Conservation (phyloP, 495 filamentous ascomycete genomes). For the Physcia stellaris region DNA sequence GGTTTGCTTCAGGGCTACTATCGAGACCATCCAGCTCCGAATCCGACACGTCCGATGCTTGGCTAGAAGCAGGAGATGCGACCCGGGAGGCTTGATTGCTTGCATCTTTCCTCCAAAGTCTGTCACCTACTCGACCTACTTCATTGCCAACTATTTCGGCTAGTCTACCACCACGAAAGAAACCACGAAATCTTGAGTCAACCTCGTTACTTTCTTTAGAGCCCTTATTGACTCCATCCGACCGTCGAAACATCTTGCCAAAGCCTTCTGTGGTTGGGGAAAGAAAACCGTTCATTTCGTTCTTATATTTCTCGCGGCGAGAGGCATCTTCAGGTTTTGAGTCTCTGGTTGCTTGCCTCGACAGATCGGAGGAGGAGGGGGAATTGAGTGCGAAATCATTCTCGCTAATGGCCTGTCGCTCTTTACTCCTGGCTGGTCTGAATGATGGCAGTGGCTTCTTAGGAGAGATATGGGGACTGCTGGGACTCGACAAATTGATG, state of each 20-base stretch:
- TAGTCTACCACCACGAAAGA: constrained; percentile 42
- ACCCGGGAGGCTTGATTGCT: constrained; percentile 20
- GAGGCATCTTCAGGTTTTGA: background rate
- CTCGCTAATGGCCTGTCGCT: constrained; percentile 6
- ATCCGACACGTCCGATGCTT: constrained; percentile 30
- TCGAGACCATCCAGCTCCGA: constrained; percentile 22
- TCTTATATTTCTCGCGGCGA: constrained; percentile 1
- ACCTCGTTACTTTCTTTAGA: constrained; percentile 13
- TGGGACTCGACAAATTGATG: constrained; percentile 38
- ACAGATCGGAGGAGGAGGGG: constrained; percentile 1
- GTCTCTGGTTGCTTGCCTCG: constrained; percentile 2
- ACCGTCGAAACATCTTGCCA: constrained; percentile 3
- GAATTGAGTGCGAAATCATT: constrained; percentile 8
- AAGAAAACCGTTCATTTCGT: constrained; percentile 7
- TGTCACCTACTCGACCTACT: constrained; percentile 42
- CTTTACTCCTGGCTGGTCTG: constrained; percentile 27
- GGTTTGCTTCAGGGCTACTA: constrained; percentile 19
- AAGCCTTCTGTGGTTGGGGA: constrained; percentile 8
- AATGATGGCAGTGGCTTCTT: constrained; percentile 31
- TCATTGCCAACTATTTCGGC: constrained; percentile 41
- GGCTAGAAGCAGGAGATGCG: constrained; percentile 26
- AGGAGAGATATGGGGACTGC: constrained; percentile 39
- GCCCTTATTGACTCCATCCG: constrained; percentile 9
- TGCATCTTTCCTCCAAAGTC: constrained; percentile 40
- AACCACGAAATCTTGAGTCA: constrained; percentile 29